Evolutionary conservation across 306 rosid species (phyloP).

Genomic region (Cucumis hystrix): DNA sequence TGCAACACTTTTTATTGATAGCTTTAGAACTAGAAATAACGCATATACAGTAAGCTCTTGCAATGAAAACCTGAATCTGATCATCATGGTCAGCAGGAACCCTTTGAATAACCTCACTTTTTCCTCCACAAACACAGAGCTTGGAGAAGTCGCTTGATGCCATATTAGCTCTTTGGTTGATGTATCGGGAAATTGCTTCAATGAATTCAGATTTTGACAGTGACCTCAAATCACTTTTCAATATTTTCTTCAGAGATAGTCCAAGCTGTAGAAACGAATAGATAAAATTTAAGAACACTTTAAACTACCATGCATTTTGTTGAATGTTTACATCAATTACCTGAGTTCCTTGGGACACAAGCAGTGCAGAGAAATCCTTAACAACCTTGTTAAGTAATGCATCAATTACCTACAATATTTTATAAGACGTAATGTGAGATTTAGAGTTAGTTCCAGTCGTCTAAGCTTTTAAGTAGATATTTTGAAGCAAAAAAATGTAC

Average conservation of each 20-base stretch:
- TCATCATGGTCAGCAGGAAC: constrained; percentile 28
- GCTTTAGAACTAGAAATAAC: not conserved
- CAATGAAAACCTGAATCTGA: constrained; percentile 43
- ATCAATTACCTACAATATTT: constrained; percentile 54
- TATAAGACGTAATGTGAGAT: not conserved
- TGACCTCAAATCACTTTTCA: constrained; percentile 37
- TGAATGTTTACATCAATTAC: constrained; percentile 18
- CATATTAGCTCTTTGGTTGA: constrained; percentile 50
- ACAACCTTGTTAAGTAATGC: constrained; percentile 60
- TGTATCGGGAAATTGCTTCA: constrained; percentile 49
- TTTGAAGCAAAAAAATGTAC: not conserved
- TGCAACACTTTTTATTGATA: not conserved
- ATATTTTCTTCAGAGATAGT: constrained; percentile 58
- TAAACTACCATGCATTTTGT: not conserved
- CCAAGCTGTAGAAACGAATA: constrained; percentile 46
- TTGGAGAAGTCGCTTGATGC: constrained; percentile 52
- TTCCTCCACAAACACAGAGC: constrained; percentile 69
- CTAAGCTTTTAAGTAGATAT: not conserved
- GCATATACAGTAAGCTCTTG: not conserved
- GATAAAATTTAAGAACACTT: not conserved
- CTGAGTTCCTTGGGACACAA: constrained; percentile 91
- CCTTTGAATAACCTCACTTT: constrained; percentile 22
- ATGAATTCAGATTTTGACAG: constrained; percentile 54
- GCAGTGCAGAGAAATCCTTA: constrained; percentile 73
- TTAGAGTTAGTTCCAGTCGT: not conserved